These are phyloP conservation scores for Guyanaporus albipodus DNA, from an alignment of 768 basidiomycete species.

Conservation along the genomic window DNA sequence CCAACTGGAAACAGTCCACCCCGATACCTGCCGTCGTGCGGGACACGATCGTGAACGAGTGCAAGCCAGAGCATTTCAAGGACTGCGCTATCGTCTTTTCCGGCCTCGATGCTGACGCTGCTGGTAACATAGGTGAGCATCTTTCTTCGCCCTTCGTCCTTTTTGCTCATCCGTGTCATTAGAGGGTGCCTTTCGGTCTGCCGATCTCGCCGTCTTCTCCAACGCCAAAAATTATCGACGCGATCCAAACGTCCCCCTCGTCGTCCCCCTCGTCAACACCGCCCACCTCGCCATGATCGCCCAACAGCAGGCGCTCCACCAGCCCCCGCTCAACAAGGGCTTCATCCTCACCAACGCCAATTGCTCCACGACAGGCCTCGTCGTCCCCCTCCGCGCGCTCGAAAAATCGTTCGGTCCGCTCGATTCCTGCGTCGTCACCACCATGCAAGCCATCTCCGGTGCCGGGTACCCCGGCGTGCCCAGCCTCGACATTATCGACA, in stretches of 20 bases:
- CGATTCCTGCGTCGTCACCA: slow-evolving; percentile 86
- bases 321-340: slow-evolving; percentile 69
- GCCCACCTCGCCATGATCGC: slow-evolving; percentile 78
- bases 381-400: slow-evolving; percentile 86
- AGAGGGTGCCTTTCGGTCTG: slow-evolving; percentile 79
- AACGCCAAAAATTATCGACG: slow-evolving; percentile 96
- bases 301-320: slow-evolving; percentile 71
- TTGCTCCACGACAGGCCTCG: slow-evolving; percentile 92
- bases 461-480: slow-evolving; percentile 96
- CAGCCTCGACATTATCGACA: slow-evolving; percentile 89
- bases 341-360: slow-evolving; percentile 99
- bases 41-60: slow-evolving; percentile 61
- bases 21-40: slow-evolving; percentile 66
- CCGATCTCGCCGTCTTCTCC: slow-evolving; percentile 91
- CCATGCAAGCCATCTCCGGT: slow-evolving; percentile 97
- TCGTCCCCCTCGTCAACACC: slow-evolving; percentile 95
- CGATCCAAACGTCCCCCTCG: slow-evolving; percentile 88
- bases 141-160: not conserved
- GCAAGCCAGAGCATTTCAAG: slow-evolving; percentile 69
- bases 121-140: slow-evolving; percentile 83
- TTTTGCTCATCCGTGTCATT: not conserved
- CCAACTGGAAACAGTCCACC: slow-evolving; percentile 83
- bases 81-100: slow-evolving; percentile 90
- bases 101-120: slow-evolving; percentile 92
- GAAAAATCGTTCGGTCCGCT: slow-evolving; percentile 93